Percentiles rank a stretch among this genome's conserved stretches.
Conservation (phyloP, 176 grass and related monocot species). For the Carex scoparia region DNA sequence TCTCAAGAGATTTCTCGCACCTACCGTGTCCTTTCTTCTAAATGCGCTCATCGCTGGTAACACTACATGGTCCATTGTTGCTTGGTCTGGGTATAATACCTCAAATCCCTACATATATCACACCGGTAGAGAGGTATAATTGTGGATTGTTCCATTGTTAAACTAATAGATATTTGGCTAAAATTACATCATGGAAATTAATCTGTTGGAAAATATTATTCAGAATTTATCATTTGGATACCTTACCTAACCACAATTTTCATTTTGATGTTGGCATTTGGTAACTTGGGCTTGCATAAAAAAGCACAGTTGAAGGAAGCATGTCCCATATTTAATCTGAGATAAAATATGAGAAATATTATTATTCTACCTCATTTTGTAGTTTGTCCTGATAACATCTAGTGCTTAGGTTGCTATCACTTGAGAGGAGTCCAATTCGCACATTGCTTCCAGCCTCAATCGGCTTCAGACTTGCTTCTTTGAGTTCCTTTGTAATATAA, state of each 20-base stretch:
- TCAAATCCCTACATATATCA: constrained; percentile 60
- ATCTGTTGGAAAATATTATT: background rate
- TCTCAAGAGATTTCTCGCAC: constrained; percentile 56
- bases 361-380: constrained; percentile 38
- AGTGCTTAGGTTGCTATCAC: constrained; percentile 14
- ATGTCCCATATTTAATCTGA: background rate
- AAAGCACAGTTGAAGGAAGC: background rate
- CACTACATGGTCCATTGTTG: constrained; percentile 59
- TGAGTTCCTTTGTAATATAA: constrained; percentile 53
- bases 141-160: background rate
- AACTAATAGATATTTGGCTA: background rate
- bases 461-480: constrained; percentile 51
- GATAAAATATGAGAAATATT: background rate
- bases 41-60: constrained; percentile 49
- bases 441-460: constrained; percentile 69
- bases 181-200: background rate
- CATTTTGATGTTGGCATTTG: background rate
- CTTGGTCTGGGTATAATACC: constrained; percentile 53
- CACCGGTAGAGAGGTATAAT: background rate
- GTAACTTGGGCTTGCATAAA: background rate
- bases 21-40: constrained; percentile 62
- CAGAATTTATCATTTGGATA: background rate
- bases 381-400: constrained; percentile 50
- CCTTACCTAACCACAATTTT: background rate
- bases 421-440: constrained; percentile 52